Evolutionary conservation across 164 flowering plant genomes (phyloP).

Genomic region (Platanus orientalis): DNA sequence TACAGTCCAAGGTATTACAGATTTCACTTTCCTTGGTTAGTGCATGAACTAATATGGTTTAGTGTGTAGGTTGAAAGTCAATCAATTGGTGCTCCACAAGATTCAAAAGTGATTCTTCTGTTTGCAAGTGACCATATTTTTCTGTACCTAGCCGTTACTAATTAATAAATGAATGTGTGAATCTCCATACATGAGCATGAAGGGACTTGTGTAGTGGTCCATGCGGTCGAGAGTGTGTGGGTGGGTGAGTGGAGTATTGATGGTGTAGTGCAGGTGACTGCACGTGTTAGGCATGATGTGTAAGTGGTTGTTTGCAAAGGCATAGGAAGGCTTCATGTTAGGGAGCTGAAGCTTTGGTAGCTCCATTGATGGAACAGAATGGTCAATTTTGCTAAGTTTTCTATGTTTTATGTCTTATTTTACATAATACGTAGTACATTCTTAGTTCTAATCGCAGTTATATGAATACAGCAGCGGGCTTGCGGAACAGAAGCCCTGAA

Average conservation of each 20-base stretch:
- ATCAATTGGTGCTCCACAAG: background rate
- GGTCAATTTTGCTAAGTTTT: background rate
- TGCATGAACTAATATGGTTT: background rate
- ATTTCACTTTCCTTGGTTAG: background rate
- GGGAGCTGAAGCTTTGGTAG: background rate
- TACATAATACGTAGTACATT: background rate
- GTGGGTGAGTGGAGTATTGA: too few species aligned
- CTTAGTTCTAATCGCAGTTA: conserved; percentile 1
- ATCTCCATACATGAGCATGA: too few species aligned
- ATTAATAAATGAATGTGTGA: background rate
- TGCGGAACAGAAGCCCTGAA: conserved; percentile 58
- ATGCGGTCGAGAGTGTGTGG: background rate
- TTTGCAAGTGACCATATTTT: background rate
- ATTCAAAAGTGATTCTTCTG: background rate
- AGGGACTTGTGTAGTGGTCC: background rate
- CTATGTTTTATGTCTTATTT: background rate
- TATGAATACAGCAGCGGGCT: conserved; percentile 61
- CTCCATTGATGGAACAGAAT: background rate
- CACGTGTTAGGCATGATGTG: background rate
- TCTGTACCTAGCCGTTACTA: background rate
- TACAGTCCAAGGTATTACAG: conserved; percentile 75
- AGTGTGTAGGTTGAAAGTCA: background rate
- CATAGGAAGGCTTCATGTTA: too few species aligned
- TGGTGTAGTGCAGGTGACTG: background rate
- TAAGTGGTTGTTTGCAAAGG: background rate